phyloP scores from a whole-genome alignment of 495 filamentous ascomycete species.

The Chaetomium cochliodes region DNA sequence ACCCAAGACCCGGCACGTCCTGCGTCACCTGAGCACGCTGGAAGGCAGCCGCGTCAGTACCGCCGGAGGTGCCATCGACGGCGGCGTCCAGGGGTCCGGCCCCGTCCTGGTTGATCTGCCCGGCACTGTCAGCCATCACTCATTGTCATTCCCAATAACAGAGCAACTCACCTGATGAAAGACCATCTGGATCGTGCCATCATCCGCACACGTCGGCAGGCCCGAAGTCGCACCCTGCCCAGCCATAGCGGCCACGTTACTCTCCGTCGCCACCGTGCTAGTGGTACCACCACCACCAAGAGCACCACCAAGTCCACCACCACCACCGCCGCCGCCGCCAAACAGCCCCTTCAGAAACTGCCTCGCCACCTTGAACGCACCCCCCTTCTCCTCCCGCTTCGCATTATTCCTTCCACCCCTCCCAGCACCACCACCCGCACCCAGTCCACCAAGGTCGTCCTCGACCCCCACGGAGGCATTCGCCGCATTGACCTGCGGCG shows the following conservation, averaged over 20 bases:
- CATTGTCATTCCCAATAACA: no score
- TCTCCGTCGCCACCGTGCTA: constrained; percentile 41
- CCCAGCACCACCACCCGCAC: constrained; percentile 21
- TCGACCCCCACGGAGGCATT: constrained; percentile 36
- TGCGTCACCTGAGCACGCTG: constrained; percentile 54
- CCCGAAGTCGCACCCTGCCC: constrained; percentile 46
- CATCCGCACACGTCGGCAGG: constrained; percentile 54
- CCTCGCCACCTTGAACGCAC: neutral
- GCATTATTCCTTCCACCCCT: neutral
- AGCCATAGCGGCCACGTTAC: constrained; percentile 42
- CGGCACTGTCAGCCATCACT: constrained; percentile 9
- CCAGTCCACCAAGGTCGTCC: constrained; percentile 28
- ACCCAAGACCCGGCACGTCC: constrained; percentile 56
- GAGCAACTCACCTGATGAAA: constrained; percentile 32
- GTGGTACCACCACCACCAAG: constrained; percentile 24
- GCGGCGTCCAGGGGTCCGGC: constrained; percentile 50
- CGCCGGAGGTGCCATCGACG: constrained; percentile 56
- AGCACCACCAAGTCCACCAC: no score
- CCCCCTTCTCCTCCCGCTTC: neutral
- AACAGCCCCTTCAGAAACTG: constrained; percentile 28
- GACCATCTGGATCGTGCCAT: constrained; percentile 57
- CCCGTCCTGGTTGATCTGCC: constrained; percentile 54
- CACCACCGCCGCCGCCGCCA: constrained; percentile 17
- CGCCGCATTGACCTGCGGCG: constrained; percentile 38
- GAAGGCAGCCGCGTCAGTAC: constrained; percentile 54